Conservation (phyloP, 805 yeast species). For the Candida caryicola region DNA sequence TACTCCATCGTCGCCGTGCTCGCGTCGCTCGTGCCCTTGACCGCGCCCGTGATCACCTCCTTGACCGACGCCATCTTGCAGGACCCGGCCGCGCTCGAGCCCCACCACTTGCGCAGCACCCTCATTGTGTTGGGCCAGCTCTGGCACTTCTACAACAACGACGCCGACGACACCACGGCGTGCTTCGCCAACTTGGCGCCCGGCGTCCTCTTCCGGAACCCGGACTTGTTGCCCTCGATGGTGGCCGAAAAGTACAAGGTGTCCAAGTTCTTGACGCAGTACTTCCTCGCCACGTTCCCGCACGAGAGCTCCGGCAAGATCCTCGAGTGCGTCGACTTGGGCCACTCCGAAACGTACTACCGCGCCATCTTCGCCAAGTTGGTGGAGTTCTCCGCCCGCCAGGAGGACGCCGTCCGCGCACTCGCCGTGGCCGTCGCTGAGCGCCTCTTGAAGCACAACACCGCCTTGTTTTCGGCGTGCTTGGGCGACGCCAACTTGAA, state of each 20-base stretch:
- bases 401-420: conserved; percentile 17
- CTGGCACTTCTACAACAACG: conserved; percentile 29
- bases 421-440: conserved; percentile 20
- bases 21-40: conserved; percentile 65
- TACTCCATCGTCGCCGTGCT: conserved; percentile 80
- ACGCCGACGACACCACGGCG: conserved; percentile 8
- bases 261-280: conserved; percentile 29
- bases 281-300: conserved; percentile 25
- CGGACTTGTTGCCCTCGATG: conserved; percentile 12
- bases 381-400: conserved; percentile 9
- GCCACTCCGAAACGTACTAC: conserved; percentile 13
- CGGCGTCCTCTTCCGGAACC: conserved; percentile 22
- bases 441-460: conserved; percentile 18
- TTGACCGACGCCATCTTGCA: conserved; percentile 34
- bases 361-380: conserved; percentile 14
- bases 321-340: conserved; percentile 22
- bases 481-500: conserved; percentile 19
- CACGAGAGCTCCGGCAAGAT: conserved; percentile 17
- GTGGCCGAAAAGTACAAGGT: conserved; percentile 26
- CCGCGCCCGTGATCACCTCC: conserved; percentile 25
- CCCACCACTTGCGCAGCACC: conserved; percentile 27
- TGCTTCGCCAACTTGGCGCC: conserved; percentile 19
- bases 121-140: conserved; percentile 41
- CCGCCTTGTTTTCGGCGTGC: conserved; percentile 17
- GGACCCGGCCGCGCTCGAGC: conserved; percentile 21